Conservation (phyloP, 768 basidiomycete genomes). For the Russula sp. region DNA sequence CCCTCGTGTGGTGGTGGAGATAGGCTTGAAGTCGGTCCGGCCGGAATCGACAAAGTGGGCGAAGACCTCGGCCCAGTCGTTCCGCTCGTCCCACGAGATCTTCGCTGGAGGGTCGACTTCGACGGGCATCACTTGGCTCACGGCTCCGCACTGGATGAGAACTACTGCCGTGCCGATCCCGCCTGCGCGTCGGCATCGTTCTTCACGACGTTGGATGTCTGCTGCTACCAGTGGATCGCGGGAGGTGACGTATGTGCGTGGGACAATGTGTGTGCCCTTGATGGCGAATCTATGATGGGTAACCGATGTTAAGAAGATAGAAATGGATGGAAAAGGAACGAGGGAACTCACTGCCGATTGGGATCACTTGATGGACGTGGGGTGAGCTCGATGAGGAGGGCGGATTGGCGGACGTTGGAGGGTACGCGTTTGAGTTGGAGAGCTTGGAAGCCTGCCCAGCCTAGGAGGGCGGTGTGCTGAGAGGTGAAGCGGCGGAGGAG, state of each 20-base stretch:
- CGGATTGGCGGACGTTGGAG: conserved; percentile 73
- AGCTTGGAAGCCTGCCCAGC: conserved; percentile 84
- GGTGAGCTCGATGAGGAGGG: conserved; percentile 66
- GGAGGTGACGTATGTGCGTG: conserved; percentile 60
- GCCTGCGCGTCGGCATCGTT: conserved; percentile 69
- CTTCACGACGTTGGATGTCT: conserved; percentile 77
- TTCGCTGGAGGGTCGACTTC: conserved; percentile 77
- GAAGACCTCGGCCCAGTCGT: conserved; percentile 70
- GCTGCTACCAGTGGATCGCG: conserved; percentile 68
- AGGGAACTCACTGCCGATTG: conserved; percentile 55
- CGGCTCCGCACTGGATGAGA: conserved; percentile 69
- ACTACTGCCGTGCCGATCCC: conserved; percentile 75
- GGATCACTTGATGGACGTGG: conserved; percentile 56
- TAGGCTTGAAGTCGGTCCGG: conserved; percentile 77
- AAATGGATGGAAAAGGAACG: not conserved
- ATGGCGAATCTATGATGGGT: conserved; percentile 57
- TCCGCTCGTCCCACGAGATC: conserved; percentile 71
- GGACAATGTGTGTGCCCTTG: conserved; percentile 65
- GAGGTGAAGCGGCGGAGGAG: conserved; percentile 80
- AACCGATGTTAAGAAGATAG: not conserved
- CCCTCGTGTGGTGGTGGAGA: conserved; percentile 76
- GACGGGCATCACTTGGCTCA: conserved; percentile 81
- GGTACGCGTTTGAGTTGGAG: conserved; percentile 77
- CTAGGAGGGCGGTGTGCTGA: conserved; percentile 61
- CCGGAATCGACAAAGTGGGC: conserved; percentile 69